Base-by-base conservation (phyloP, 2,329 filamentous ascomycete species). In the Volutella citrinella region DNA sequence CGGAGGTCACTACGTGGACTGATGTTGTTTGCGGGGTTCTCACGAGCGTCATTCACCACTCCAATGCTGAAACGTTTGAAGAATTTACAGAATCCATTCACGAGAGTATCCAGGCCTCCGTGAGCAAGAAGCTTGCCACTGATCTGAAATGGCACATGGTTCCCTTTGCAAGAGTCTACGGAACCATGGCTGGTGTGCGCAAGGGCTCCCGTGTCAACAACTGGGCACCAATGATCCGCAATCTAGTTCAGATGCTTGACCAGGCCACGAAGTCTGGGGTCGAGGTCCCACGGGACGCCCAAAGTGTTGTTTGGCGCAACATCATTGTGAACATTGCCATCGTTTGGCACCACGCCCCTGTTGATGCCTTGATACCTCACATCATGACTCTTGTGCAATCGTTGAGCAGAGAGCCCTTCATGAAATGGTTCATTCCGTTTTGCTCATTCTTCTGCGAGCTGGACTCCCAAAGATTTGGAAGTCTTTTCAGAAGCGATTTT, bases 1-100 rank as follows among this genome's bases (percentile, higher is more conserved):
- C 66, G 6, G 63, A 72, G 16, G 58, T 65, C 10, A 60, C 67
- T 5, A 63, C 63, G 6, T 83, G 80, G 78, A 74, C 66, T 5
- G 74, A 84, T 32, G 74, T 95, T 15, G 70, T 87, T 21, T 79
- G 76, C 45, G 91, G 91, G 17, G 76, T 91, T 17, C 59, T 96
- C 22, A 86, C 85, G 6, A 90, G 85, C 49, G 67, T 88, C 19
- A 80, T 95, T 31, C 93, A 98, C 57, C 84, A 94, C 55, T 84
- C 86, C 2, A 85, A 78, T 32, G 61, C 73, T 2, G 82, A 87
- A 19, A 87, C 83, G 0, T 91, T 96, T 55, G 67, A 69, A 30
- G 76, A 83, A 5, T 65, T 95, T 1, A 63, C 84, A 12, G 73
- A 81, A 7, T 68, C 77, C 3, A 67, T 94, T 5, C 57, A 79